Conservation (phyloP, 352 stramenopile species). For the Phytophthora pinifolia region DNA sequence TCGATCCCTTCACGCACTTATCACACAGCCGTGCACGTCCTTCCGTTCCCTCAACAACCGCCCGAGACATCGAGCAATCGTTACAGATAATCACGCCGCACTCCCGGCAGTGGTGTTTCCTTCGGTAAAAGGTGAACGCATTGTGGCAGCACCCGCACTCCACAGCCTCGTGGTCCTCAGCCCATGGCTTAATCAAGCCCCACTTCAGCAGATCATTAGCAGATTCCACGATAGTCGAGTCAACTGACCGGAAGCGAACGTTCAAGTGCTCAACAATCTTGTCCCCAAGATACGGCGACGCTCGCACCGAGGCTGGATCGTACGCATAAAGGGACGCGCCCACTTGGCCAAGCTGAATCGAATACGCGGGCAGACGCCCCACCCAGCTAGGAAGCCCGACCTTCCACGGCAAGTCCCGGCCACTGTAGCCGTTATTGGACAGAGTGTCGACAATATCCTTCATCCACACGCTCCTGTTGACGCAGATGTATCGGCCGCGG, state of each 20-base stretch:
- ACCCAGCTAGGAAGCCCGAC: constrained; percentile 84
- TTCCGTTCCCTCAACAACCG: constrained; percentile 78
- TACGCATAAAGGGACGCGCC: constrained; percentile 70
- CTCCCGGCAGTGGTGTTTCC: constrained; percentile 87
- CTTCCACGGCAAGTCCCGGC: constrained; percentile 81
- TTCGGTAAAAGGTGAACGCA: constrained; percentile 81
- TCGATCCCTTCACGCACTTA: constrained; percentile 79
- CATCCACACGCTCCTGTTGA: constrained; percentile 86
- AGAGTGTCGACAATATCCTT: constrained; percentile 89
- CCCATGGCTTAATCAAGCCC: constrained; percentile 87
- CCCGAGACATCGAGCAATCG: constrained; percentile 84
- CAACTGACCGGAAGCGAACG: constrained; percentile 64
- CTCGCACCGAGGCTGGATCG: constrained; percentile 50
- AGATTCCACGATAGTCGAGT: constrained; percentile 72
- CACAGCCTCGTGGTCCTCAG: constrained; percentile 81
- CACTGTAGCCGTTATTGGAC: constrained; percentile 82
- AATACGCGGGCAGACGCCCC: constrained; percentile 81
- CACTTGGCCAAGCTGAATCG: constrained; percentile 84
- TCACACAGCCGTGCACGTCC: constrained; percentile 83
- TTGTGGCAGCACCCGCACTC: constrained; percentile 73
- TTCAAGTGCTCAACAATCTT: constrained; percentile 83
- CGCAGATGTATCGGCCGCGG: constrained; percentile 83
- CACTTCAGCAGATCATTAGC: constrained; percentile 85
- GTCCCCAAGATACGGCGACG: constrained; percentile 81
- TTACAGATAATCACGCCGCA: constrained; percentile 87